These are phyloP conservation scores for Globisporangium emineosum DNA, from an alignment of 352 stramenopile genomes.

Conservation along the genomic window DNA sequence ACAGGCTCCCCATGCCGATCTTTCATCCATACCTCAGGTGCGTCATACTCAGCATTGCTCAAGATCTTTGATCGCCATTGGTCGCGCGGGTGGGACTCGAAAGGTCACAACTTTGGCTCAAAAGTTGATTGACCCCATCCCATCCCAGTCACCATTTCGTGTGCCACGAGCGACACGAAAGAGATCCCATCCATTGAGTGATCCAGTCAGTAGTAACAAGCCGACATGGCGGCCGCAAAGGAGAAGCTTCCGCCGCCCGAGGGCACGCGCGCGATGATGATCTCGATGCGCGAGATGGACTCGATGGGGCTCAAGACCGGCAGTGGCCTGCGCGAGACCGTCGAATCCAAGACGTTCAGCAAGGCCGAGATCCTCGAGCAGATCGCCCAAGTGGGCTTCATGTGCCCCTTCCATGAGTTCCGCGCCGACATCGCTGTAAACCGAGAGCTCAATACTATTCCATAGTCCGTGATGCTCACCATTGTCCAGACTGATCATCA, in stretches of 20 bases:
- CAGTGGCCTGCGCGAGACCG: slow-evolving; percentile 69
- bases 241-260: slow-evolving; percentile 53
- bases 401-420: slow-evolving; percentile 69
- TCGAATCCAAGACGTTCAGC: slow-evolving; percentile 67
- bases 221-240: background rate
- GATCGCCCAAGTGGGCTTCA: slow-evolving; percentile 77
- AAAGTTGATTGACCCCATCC: too few relatives aligned
- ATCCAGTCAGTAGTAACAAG: background rate
- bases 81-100: background rate
- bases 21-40: background rate
- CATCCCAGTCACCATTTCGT: too few relatives aligned
- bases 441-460: too few relatives aligned
- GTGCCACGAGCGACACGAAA: background rate
- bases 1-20: background rate
- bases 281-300: slow-evolving; percentile 86
- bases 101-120: background rate
- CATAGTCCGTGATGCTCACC: background rate
- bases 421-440: slow-evolving; percentile 15
- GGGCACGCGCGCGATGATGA: slow-evolving; percentile 78
- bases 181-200: background rate
- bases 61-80: background rate
- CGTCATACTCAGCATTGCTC: too few relatives aligned
- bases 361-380: slow-evolving; percentile 70
- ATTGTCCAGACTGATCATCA: background rate
- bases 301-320: slow-evolving; percentile 75